phyloP scores from a whole-genome alignment of 139 green algal species.

The Coelastrella sp. region DNA sequence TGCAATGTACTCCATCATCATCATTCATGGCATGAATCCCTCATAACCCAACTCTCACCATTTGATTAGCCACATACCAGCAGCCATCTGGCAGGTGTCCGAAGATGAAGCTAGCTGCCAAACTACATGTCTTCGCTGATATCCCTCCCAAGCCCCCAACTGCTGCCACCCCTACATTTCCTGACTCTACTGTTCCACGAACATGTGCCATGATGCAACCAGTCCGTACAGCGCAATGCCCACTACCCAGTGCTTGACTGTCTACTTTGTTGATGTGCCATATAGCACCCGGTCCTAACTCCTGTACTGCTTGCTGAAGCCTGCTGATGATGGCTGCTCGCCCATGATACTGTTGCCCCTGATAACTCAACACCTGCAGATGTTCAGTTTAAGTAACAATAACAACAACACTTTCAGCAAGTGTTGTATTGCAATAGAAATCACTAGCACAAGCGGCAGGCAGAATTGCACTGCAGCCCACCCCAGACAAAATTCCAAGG shows the following conservation, averaged over 20 bases:
- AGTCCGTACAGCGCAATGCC: slow-evolving; percentile 32
- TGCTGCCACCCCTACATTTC: not conserved
- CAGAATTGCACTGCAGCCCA: not conserved
- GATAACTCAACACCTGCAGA: slow-evolving; percentile 63
- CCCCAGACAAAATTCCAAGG: no score
- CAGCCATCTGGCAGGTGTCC: slow-evolving; percentile 58
- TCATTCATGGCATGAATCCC: not conserved
- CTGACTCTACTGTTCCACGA: not conserved
- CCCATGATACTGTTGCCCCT: slow-evolving; percentile 58
- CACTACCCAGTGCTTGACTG: slow-evolving; percentile 57
- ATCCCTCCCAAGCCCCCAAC: not conserved
- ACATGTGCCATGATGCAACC: slow-evolving; percentile 65
- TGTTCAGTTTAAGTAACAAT: not conserved
- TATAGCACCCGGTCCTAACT: not conserved
- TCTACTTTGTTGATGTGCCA: slow-evolving; percentile 51
- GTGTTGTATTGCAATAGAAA: not conserved
- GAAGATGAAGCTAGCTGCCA: slow-evolving; percentile 66
- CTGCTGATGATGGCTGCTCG: slow-evolving; percentile 63
- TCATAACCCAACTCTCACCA: slow-evolving; percentile 29
- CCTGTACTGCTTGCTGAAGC: slow-evolving; percentile 40
- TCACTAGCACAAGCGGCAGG: no score
- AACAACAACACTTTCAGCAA: not conserved
- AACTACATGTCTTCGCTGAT: slow-evolving; percentile 32
- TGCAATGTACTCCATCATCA: no score
- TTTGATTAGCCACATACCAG: slow-evolving; percentile 72